Percentiles rank a stretch among this genome's conserved stretches.
phyloP scores from a whole-genome alignment of 495 filamentous ascomycete species.

The Trichoderma gamsii region DNA sequence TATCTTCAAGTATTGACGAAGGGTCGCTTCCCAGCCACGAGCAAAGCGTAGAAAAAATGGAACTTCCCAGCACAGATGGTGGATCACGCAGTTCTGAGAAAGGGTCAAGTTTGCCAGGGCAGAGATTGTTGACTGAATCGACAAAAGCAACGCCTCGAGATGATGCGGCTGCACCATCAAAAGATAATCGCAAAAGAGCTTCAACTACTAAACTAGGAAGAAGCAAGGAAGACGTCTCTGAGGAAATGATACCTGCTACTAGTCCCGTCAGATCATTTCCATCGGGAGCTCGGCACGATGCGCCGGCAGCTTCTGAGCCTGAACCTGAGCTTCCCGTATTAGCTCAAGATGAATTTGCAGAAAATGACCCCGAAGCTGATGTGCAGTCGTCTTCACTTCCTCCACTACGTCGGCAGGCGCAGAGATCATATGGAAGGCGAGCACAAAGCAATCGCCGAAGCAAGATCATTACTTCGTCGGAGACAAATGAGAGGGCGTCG shows the following conservation, averaged over 20 bases:
- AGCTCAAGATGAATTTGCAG: neutral
- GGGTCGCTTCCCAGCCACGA: neutral
- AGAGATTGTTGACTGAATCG: neutral
- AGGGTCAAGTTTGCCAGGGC: conserved; percentile 4
- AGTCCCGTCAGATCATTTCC: conserved; percentile 11
- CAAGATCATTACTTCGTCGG: neutral
- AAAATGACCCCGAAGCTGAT: neutral
- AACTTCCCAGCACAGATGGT: neutral
- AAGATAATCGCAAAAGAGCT: neutral
- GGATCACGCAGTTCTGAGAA: neutral
- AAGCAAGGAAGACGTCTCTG: neutral
- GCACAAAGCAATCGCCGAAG: neutral
- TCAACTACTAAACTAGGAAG: neutral
- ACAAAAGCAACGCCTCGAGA: conserved; percentile 2
- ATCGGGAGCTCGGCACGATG: neutral
- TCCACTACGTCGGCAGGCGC: neutral
- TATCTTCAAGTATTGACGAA: neutral
- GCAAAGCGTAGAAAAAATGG: neutral
- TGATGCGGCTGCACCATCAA: neutral
- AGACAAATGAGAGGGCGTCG: neutral
- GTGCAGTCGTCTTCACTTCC: neutral
- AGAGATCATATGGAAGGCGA: neutral
- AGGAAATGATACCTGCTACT: conserved; percentile 13
- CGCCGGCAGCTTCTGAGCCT: conserved; percentile 3
- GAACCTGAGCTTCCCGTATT: conserved; percentile 1